These are phyloP conservation scores for Cytospora mali DNA, from an alignment of 2,329 filamentous ascomycete species.

Conservation along the genomic window DNA sequence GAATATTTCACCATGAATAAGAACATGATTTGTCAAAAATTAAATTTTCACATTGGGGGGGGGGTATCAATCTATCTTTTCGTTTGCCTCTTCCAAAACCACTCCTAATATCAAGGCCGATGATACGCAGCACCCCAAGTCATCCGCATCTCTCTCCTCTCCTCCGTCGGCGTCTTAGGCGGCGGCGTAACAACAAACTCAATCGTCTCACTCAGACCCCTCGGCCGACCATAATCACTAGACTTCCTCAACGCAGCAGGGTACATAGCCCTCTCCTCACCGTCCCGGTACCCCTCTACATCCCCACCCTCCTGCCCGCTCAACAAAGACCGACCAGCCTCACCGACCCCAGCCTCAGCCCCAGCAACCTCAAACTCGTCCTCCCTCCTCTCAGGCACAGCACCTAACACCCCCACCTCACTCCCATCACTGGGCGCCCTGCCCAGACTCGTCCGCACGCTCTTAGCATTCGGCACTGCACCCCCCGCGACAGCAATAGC, in stretches of 20 bases:
- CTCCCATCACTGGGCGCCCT: constrained; percentile 32
- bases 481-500: constrained; percentile 32
- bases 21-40: too few relatives aligned
- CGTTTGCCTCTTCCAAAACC: background rate
- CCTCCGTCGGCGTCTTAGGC: constrained; percentile 8
- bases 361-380: background rate
- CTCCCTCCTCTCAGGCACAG: constrained; percentile 17
- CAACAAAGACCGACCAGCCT: constrained; percentile 21
- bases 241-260: constrained; percentile 16
- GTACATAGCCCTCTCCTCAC: background rate
- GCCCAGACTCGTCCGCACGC: constrained; percentile 25
- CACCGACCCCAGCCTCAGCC: background rate
- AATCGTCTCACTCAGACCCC: constrained; percentile 24
- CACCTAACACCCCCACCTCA: constrained; percentile 26
- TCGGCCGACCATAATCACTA: constrained; percentile 14
- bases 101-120: background rate
- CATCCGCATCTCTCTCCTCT: constrained; percentile 2
- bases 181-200: constrained; percentile 27
- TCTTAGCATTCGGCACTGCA: constrained; percentile 28
- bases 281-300: too few relatives aligned
- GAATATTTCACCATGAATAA: too few relatives aligned
- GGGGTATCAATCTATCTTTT: background rate
- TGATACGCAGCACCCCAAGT: constrained; percentile 17
- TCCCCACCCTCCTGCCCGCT: constrained; percentile 4
- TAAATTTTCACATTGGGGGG: too few relatives aligned